Evolutionary conservation across 768 basidiomycete genomes (phyloP).

Genomic region (Boletus rubescentipes): DNA sequence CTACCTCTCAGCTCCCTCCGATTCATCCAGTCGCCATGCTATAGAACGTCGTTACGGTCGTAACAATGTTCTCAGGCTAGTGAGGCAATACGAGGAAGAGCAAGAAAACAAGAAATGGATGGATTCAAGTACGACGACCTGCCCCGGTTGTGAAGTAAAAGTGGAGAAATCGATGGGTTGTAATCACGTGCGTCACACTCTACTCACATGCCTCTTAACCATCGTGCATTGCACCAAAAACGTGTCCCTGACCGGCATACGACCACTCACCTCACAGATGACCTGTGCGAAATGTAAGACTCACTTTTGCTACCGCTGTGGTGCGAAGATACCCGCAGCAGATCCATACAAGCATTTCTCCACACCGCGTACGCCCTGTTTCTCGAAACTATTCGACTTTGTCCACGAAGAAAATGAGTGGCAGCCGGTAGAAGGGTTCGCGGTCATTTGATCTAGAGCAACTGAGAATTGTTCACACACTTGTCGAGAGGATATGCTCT

Average conservation of each 20-base stretch:
- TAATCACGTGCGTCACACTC: conserved; percentile 71
- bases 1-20: conserved; percentile 60
- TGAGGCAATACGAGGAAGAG: conserved; percentile 67
- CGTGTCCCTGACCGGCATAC: too few relatives aligned
- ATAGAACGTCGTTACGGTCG: conserved; percentile 70
- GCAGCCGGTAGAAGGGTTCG: conserved; percentile 48
- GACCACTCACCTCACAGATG: conserved; percentile 50
- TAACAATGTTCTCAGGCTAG: conserved; percentile 57
- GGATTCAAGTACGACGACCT: conserved; percentile 60
- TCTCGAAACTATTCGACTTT: conserved; percentile 65
- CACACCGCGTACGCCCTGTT: conserved; percentile 50
- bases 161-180: conserved; percentile 81
- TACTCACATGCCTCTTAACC: neutral
- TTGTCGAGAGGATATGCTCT: neutral
- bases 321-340: conserved; percentile 42
- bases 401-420: conserved; percentile 40
- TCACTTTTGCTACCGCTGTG: conserved; percentile 86
- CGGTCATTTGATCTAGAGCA: conserved; percentile 5
- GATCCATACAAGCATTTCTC: conserved; percentile 75
- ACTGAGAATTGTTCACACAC: neutral
- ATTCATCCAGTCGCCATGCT: conserved; percentile 44
- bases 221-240: neutral
- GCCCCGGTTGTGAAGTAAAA: conserved; percentile 69
- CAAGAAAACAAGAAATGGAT: conserved; percentile 75
- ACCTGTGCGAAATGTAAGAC: conserved; percentile 69